phyloP scores from a whole-genome alignment of 2,329 filamentous ascomycete species.

The Epichloe sibirici region DNA sequence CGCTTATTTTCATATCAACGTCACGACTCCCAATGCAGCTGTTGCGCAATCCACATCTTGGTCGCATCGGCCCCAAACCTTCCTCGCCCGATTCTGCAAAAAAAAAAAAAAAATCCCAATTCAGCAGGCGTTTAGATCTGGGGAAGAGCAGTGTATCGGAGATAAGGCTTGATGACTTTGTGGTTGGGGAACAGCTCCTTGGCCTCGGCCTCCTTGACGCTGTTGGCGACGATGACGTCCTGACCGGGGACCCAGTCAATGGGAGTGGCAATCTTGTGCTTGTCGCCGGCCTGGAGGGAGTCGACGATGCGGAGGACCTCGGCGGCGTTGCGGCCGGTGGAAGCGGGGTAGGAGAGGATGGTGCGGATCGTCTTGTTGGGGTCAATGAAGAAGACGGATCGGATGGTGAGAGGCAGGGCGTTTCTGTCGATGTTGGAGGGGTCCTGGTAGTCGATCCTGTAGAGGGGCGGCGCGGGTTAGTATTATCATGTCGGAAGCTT shows the following conservation, averaged over 20 bases:
- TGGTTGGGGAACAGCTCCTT: conserved; percentile 76
- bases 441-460: conserved; percentile 66
- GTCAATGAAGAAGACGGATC: conserved; percentile 90
- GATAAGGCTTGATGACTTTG: conserved; percentile 56
- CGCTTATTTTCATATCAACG: too few relatives aligned
- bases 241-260: conserved; percentile 85
- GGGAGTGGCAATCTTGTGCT: conserved; percentile 76
- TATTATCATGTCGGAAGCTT: too few relatives aligned
- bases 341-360: conserved; percentile 86
- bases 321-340: conserved; percentile 71
- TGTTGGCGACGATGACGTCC: conserved; percentile 84
- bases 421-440: conserved; percentile 69
- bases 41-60: not conserved
- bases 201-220: conserved; percentile 72
- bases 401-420: conserved; percentile 86
- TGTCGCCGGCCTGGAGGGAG: conserved; percentile 73
- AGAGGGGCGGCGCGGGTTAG: too few relatives aligned
- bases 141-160: conserved; percentile 58
- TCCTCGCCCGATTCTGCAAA: not conserved
- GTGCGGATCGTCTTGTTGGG: conserved; percentile 86
- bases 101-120: not conserved
- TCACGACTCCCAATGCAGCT: too few relatives aligned
- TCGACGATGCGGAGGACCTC: conserved; percentile 71
- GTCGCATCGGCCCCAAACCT: not conserved
- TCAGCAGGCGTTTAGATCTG: conserved; percentile 31